These are phyloP conservation scores for Pezizomycotina sp. DNA, from an alignment of 2,329 filamentous ascomycete species.

Conservation along the genomic window DNA sequence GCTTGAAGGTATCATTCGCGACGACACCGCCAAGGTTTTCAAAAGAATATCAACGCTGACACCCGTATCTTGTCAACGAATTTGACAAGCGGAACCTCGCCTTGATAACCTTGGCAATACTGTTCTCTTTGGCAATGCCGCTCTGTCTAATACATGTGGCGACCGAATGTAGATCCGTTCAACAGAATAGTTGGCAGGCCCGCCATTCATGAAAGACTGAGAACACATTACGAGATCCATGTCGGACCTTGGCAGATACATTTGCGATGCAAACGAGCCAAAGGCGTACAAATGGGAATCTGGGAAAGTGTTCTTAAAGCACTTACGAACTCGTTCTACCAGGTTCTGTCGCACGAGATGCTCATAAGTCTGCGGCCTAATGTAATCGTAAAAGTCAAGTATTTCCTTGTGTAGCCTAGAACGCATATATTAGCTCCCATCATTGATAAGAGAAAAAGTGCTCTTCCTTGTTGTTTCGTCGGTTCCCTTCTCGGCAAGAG, in stretches of 20 bases:
- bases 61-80: constrained; percentile 64
- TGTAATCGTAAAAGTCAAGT: constrained; percentile 71
- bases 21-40: constrained; percentile 71
- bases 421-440: constrained; percentile 18
- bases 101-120: too few species aligned
- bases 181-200: constrained; percentile 35
- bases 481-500: neutral
- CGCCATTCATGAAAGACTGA: constrained; percentile 39
- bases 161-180: constrained; percentile 44
- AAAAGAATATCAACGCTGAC: constrained; percentile 88
- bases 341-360: constrained; percentile 56
- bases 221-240: constrained; percentile 83
- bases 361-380: constrained; percentile 63
- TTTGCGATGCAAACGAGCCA: constrained; percentile 81
- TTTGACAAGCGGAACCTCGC: constrained; percentile 85
- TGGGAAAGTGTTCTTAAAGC: constrained; percentile 41
- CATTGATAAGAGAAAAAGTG: too few species aligned
- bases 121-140: constrained; percentile 52
- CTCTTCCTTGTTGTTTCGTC: too few species aligned
- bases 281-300: constrained; percentile 56
- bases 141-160: constrained; percentile 44
- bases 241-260: constrained; percentile 65
- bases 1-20: constrained; percentile 63
- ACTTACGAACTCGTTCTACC: constrained; percentile 47
- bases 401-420: constrained; percentile 78